phyloP scores from a whole-genome alignment of 805 yeast species.

The Candida ortonii region DNA sequence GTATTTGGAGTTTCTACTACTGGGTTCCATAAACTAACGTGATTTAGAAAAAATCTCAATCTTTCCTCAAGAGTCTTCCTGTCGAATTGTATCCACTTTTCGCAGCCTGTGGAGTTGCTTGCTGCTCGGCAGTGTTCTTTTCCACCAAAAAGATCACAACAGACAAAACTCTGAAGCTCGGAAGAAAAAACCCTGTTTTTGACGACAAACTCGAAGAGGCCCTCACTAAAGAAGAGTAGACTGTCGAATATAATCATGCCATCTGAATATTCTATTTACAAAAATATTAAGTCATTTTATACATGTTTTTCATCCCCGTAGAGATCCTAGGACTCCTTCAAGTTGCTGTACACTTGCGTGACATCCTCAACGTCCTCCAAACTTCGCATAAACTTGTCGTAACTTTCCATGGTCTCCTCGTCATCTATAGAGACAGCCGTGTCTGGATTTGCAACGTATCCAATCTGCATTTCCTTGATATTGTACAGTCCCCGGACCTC shows the following conservation, averaged over 20 bases:
- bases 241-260: conserved; percentile 3
- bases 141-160: conserved; percentile 47
- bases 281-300: conserved; percentile 6
- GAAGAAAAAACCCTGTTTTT: conserved; percentile 44
- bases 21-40: background rate
- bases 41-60: conserved; percentile 9
- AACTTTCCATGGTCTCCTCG: conserved; percentile 49
- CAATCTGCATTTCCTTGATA: conserved; percentile 69
- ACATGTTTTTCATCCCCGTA: background rate
- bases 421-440: conserved; percentile 51
- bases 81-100: conserved; percentile 59
- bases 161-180: conserved; percentile 49
- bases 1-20: conserved; percentile 18
- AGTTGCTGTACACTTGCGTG: conserved; percentile 72
- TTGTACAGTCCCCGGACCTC: conserved; percentile 53
- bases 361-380: conserved; percentile 85
- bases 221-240: conserved; percentile 27
- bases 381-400: conserved; percentile 54
- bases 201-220: conserved; percentile 37
- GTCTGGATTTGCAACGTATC: conserved; percentile 63
- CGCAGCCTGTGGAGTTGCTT: conserved; percentile 54
- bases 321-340: conserved; percentile 33
- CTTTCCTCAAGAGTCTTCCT: conserved; percentile 36
- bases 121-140: conserved; percentile 47
- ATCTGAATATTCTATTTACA: conserved; percentile 6